These are phyloP conservation scores for Blepharisma japonicum DNA, from an alignment of 73 alveolate species.

Conservation along the genomic window DNA sequence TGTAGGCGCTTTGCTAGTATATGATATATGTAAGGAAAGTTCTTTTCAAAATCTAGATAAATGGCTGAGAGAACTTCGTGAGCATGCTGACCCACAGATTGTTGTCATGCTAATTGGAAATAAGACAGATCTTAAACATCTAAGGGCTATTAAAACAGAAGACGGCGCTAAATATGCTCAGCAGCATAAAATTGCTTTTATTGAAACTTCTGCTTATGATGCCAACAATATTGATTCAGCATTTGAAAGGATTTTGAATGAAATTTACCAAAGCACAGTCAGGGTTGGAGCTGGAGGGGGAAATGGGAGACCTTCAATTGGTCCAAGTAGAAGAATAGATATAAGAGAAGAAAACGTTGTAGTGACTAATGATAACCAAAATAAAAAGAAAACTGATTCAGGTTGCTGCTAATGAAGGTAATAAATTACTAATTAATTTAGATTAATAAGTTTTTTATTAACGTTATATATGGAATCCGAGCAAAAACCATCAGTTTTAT, in stretches of 20 bases:
- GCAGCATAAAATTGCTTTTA: conserved; percentile 20
- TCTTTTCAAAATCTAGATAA: conserved; percentile 19
- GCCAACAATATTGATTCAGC: neutral
- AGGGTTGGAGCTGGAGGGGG: too few relatives aligned
- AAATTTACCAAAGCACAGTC: neutral
- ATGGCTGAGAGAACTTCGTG: conserved; percentile 18
- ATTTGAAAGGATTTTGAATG: neutral
- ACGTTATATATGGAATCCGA: too few relatives aligned
- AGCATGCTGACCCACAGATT: conserved; percentile 20
- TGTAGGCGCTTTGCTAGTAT: conserved; percentile 43
- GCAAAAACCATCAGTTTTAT: neutral
- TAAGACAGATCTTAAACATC: conserved; percentile 15
- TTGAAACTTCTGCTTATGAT: conserved; percentile 26
- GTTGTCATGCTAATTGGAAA: conserved; percentile 28
- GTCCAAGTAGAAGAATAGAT: too few relatives aligned
- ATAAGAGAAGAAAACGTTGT: too few relatives aligned
- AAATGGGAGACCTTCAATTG: too few relatives aligned
- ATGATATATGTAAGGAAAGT: conserved; percentile 25
- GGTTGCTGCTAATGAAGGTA: too few relatives aligned
- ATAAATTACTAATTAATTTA: too few relatives aligned
- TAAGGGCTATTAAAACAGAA: conserved; percentile 19
- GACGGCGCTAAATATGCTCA: conserved; percentile 19
- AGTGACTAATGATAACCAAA: too few relatives aligned
- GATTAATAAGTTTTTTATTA: too few relatives aligned
- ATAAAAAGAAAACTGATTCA: too few relatives aligned